A percentile compares a stretch with the other conserved stretches of the same genome.
These are phyloP conservation scores for Trichoderma asperellum DNA, from an alignment of 2,329 filamentous ascomycete genomes.

Conservation along the genomic window DNA sequence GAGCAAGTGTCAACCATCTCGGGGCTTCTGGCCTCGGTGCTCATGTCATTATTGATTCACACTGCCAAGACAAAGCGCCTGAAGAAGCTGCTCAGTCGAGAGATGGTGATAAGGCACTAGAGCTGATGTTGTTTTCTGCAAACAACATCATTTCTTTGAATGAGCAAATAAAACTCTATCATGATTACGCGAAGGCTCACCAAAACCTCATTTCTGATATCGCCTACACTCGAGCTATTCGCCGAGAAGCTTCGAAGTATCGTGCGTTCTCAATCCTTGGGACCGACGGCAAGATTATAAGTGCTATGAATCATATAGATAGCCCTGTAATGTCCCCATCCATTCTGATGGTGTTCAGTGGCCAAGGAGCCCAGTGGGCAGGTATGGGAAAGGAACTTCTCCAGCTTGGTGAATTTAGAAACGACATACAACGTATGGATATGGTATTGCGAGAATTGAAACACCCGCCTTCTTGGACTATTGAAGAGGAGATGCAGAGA, in stretches of 20 bases:
- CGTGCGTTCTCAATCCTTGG: conserved; percentile 1
- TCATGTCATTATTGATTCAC: too few species aligned
- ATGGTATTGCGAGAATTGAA: not conserved
- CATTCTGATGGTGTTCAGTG: conserved; percentile 39
- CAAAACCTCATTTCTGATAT: conserved; percentile 4
- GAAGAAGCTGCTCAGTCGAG: too few species aligned
- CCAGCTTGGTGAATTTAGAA: conserved; percentile 30
- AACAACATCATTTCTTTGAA: conserved; percentile 16
- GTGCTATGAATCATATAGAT: not conserved
- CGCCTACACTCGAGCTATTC: conserved; percentile 23
- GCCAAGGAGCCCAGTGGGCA: conserved; percentile 44
- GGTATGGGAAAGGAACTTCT: conserved; percentile 42
- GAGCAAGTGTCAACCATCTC: too few species aligned
- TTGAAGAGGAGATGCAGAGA: conserved; percentile 27
- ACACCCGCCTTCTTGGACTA: conserved; percentile 22
- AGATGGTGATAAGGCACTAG: not conserved
- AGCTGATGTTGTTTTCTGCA: conserved; percentile 25
- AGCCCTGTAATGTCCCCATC: not conserved
- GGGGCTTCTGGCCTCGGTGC: too few species aligned
- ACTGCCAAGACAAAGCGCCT: too few species aligned
- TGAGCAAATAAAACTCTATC: conserved; percentile 15
- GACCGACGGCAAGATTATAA: not conserved
- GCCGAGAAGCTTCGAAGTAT: not conserved
- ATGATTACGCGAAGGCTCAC: not conserved
- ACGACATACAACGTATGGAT: conserved; percentile 25